Base-by-base conservation (phyloP, 345 rosid species). In the Camelina hispida region DNA sequence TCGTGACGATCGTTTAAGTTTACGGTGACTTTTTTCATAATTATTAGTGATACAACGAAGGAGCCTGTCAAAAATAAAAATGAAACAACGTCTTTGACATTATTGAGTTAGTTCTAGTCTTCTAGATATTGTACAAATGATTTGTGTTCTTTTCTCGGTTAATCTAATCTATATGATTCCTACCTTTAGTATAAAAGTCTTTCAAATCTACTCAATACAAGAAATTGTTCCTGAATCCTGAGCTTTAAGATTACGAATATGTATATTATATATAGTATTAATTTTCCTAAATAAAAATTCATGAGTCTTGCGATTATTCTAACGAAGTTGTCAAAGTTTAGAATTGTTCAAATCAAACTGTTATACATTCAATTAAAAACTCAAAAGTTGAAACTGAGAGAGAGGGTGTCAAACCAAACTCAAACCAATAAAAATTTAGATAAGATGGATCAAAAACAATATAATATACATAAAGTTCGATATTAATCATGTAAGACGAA, bases 401-500 rank as follows among this genome's bases (percentile, higher is more conserved):
- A 54, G 40, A 46, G 18, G 8, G 30, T n/a, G 20, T 2, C n/a
- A 66, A 57, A 47, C 72, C 59, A 66, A 58, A 57, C 61, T 16
- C 60, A 66, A 60, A 74, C 72, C 73, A 58, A 32, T 34, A 34
- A 34, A 35, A 60, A 50, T 25, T 25, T 57, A 55, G 30, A 58
- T 17, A n/a, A 47, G 20, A 47, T 47, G 20, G 35, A 44, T 55
- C 54, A 51, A 68, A 13, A 35, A 64, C 14, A 70, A 47, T 37
- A 62, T 62, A 52, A 17, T 0, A 35, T 13, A 32, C 28, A 62
- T 30, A 46, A 35, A 40, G 43, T 25, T 55, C 23, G 40, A 61
- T 44, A 51, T 52, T 7, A 60, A 52, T 57, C 51, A 34, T 44
- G 69, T 47, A 77, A 20, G 66, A 35, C 52, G 75, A 76, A 12